Base-by-base conservation (phyloP, 2,329 filamentous ascomycete genomes). In the Dactylellina cionopaga region DNA sequence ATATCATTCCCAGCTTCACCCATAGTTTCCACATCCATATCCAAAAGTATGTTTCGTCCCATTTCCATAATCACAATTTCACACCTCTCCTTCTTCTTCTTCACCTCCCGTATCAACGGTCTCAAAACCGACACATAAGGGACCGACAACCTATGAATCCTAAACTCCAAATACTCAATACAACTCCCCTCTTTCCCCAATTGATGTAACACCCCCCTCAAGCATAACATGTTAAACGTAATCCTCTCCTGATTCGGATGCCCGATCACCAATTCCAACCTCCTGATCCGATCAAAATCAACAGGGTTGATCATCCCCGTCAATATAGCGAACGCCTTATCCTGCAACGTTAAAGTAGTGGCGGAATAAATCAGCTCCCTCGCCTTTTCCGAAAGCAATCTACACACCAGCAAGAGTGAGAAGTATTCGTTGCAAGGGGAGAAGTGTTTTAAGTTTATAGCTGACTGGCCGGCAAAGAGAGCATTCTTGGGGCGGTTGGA, bases 201-300 rank as follows among this genome's bases (percentile, higher is more conserved):
- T 24, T 6, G 24, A 27, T 55, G 54, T 3, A 66, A 5, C 1
- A 44, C 51, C 11, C 62, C 51, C 33, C 43, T 66, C 2, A 66
- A n/a, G n/a, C 62, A 66, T 9, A 66, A n/a, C 11, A 66, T 33
- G 10, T 41, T 31, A 49, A 41, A 66, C 51, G 43, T 51, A 24
- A 66, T 49, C 15, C 62, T 22, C 13, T 66, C 51, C 24, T 66
- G 62, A 47, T 66, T 66, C 13, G 51, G 43, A 51, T 66, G 37
- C 15, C 52, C 62, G 4, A 66, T 15, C 1, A 41, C 43, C 52
- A 66, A 51, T 15, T 47, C 51, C 52, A 66, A 29, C 9, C 41
- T 24, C 15, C 15, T 27, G 13, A 66, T 43, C 43, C 11, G 22
- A 13, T 31, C 24, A 1, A 66, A 49, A 43, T 66, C 62, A 15